phyloP scores from a whole-genome alignment of 1,139 yeast species.

The Pichia inconspicua region DNA sequence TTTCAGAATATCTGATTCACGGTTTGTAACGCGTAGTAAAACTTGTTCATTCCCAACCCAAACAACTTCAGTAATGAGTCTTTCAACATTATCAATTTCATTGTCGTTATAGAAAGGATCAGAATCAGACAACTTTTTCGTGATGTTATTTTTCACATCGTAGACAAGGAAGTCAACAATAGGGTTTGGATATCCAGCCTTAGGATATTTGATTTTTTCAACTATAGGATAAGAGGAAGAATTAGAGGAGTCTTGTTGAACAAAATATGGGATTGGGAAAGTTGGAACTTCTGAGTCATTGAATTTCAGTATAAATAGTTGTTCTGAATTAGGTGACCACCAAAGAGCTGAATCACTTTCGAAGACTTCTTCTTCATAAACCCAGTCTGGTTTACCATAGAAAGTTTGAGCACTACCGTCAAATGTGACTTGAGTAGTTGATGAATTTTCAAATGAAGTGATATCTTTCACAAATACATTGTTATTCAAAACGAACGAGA shows the following conservation, averaged over 20 bases:
- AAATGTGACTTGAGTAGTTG: conserved; percentile 32
- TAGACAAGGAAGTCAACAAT: conserved; percentile 33
- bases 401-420: conserved; percentile 46
- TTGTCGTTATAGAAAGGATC: conserved; percentile 31
- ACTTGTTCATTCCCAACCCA: conserved; percentile 42
- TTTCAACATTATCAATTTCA: conserved; percentile 26
- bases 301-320: conserved; percentile 39
- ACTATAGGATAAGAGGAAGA: conserved; percentile 36
- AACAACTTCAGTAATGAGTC: conserved; percentile 29
- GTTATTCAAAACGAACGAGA: conserved; percentile 41
- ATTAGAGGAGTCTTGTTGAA: conserved; percentile 32
- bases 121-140: conserved; percentile 31
- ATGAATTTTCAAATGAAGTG: conserved; percentile 16
- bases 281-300: conserved; percentile 48
- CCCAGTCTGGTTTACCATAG: conserved; percentile 58
- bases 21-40: conserved; percentile 39
- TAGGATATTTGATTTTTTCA: conserved; percentile 41
- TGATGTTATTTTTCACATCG: conserved; percentile 22
- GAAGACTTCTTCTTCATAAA: conserved; percentile 54
- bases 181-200: conserved; percentile 48
- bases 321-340: conserved; percentile 53
- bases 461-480: conserved; percentile 38
- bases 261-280: conserved; percentile 46
- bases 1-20: conserved; percentile 38
- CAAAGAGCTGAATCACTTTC: conserved; percentile 43